A percentile compares a stretch with the other conserved stretches of the same genome.
These are phyloP conservation scores for Aspergillus sp. DNA, from an alignment of 2,329 filamentous ascomycete species.

Conservation along the genomic window DNA sequence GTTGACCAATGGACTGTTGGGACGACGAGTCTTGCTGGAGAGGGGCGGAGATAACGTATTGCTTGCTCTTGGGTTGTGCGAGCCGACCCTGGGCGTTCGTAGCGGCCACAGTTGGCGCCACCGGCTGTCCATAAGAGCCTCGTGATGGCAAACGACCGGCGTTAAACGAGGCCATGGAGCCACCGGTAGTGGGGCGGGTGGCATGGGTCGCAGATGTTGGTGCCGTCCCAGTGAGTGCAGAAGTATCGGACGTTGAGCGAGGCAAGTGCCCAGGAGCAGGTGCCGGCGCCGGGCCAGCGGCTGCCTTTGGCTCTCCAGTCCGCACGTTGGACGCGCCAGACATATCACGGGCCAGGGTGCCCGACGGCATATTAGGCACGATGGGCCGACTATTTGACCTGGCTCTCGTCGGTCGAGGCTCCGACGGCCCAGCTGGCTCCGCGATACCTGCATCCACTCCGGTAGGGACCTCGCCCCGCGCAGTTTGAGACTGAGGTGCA, in stretches of 20 bases:
- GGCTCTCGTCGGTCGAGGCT: slow-evolving; percentile 50
- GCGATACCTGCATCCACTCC: slow-evolving; percentile 14
- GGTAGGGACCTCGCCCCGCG: slow-evolving; percentile 60
- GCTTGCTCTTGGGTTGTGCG: slow-evolving; percentile 73
- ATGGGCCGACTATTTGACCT: slow-evolving; percentile 19
- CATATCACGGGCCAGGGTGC: slow-evolving; percentile 6
- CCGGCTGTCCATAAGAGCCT: slow-evolving; percentile 83
- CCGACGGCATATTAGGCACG: slow-evolving; percentile 9
- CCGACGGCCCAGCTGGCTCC: slow-evolving; percentile 21
- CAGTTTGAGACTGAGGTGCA: slow-evolving; percentile 81
- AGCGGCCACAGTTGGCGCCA: slow-evolving; percentile 80
- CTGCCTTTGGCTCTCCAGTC: slow-evolving; percentile 18
- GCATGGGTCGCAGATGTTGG: slow-evolving; percentile 43
- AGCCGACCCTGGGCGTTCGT: slow-evolving; percentile 89
- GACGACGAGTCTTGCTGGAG: slow-evolving; percentile 60
- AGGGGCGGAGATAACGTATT: slow-evolving; percentile 71
- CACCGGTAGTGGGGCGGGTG: slow-evolving; percentile 75
- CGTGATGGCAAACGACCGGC: slow-evolving; percentile 68
- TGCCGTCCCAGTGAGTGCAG: slow-evolving; percentile 52
- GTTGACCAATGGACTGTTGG: slow-evolving; percentile 61
- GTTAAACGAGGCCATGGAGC: slow-evolving; percentile 70
- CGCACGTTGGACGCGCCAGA: slow-evolving; percentile 11
- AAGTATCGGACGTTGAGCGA: slow-evolving; percentile 60
- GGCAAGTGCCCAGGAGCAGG: slow-evolving; percentile 54
- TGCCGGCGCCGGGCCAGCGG: slow-evolving; percentile 35